phyloP scores from a whole-genome alignment of 495 filamentous ascomycete species.

The Podospora pseudoanserina region DNA sequence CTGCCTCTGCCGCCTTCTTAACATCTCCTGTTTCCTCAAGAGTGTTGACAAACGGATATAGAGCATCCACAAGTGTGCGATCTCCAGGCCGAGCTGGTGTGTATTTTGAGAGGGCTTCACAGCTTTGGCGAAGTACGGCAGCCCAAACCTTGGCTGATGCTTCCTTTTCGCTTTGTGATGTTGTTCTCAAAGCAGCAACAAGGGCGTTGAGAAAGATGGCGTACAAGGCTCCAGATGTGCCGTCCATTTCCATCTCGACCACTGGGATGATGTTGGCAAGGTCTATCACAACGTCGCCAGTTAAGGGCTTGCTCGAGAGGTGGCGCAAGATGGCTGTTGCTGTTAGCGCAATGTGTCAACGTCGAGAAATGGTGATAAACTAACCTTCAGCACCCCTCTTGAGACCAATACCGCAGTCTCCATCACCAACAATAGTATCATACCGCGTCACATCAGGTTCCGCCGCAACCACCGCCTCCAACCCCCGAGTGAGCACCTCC shows the following conservation, averaged over 20 bases:
- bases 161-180: conserved; percentile 44
- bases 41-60: conserved; percentile 79
- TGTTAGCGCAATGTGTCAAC: conserved; percentile 14
- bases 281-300: conserved; percentile 66
- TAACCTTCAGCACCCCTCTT: conserved; percentile 82
- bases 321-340: conserved; percentile 62
- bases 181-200: conserved; percentile 62
- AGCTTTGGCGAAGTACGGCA: conserved; percentile 65
- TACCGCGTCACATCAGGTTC: conserved; percentile 84
- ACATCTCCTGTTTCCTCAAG: conserved; percentile 61
- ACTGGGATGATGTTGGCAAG: conserved; percentile 73
- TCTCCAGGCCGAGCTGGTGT: conserved; percentile 89
- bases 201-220: conserved; percentile 95
- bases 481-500: conserved; percentile 59
- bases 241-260: conserved; percentile 91
- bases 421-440: conserved; percentile 92
- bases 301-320: conserved; percentile 53
- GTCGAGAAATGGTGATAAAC: conserved; percentile 16
- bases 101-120: conserved; percentile 70
- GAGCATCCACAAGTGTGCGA: conserved; percentile 84
- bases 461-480: conserved; percentile 66
- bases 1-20: conserved; percentile 67
- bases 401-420: conserved; percentile 89
- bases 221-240: conserved; percentile 91
- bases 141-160: conserved; percentile 64